phyloP scores from a whole-genome alignment of 257 asterid species.

The Phtheirospermum japonicum region DNA sequence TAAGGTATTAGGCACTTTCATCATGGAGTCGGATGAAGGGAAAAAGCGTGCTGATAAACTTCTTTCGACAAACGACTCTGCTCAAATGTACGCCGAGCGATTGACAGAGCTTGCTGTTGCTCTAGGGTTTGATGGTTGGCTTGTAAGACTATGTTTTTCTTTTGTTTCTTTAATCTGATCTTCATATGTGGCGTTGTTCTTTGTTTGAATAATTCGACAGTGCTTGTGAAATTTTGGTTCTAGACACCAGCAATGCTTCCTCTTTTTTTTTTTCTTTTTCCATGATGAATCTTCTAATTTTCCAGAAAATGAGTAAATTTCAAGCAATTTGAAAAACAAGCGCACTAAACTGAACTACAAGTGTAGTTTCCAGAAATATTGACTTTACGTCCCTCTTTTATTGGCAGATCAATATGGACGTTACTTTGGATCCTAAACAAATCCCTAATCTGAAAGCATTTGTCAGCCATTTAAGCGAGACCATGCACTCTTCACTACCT shows the following conservation, averaged over 20 bases:
- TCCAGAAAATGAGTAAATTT: too few species aligned
- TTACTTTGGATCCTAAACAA: constrained; percentile 52
- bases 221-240: too few species aligned
- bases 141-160: constrained; percentile 68
- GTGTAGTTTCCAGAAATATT: too few species aligned
- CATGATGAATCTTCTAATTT: too few species aligned
- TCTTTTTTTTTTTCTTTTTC: too few species aligned
- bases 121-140: constrained; percentile 97
- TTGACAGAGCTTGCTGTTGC: constrained; percentile 82
- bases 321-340: neutral
- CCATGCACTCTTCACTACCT: constrained; percentile 79
- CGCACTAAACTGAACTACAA: too few species aligned
- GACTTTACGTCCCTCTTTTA: neutral
- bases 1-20: constrained; percentile 86
- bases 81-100: constrained; percentile 78
- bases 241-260: too few species aligned
- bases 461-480: constrained; percentile 64
- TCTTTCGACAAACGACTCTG: constrained; percentile 62
- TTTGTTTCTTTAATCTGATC: too few species aligned
- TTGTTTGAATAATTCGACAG: too few species aligned
- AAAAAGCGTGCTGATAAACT: constrained; percentile 49
- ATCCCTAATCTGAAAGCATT: constrained; percentile 80
- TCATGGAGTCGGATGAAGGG: constrained; percentile 94
- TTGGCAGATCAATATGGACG: constrained; percentile 83
- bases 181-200: too few species aligned